Percentiles rank a stretch among this genome's conserved stretches.
Evolutionary conservation across 176 grass and related monocot genomes (phyloP).

Genomic region (Thinopyrum elongatum): DNA sequence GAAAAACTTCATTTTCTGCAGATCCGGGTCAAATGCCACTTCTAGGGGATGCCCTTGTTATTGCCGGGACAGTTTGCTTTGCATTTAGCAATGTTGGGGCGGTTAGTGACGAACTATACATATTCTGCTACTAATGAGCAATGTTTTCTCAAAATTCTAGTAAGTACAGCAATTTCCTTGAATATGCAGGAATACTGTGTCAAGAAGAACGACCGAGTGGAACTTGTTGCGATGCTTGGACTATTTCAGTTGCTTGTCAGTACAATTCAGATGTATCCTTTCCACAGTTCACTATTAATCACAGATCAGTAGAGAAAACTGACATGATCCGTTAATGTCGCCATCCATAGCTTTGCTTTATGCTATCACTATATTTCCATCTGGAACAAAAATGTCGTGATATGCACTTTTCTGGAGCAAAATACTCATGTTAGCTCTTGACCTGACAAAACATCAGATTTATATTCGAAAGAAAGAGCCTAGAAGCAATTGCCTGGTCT

Average conservation of each 20-base stretch:
- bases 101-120: conserved; percentile 29
- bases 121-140: neutral
- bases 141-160: conserved; percentile 22
- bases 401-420: neutral
- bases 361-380: neutral
- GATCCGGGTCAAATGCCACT: conserved; percentile 51
- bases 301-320: neutral
- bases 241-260: conserved; percentile 60
- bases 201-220: conserved; percentile 74
- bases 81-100: conserved; percentile 76
- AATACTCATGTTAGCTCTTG: conserved; percentile 15
- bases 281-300: neutral
- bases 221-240: conserved; percentile 73
- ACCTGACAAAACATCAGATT: conserved; percentile 33
- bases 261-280: conserved; percentile 68
- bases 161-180: neutral
- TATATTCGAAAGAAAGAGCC: conserved; percentile 51
- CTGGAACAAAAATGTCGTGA: neutral
- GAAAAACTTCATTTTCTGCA: conserved; percentile 19
- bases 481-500: conserved; percentile 51
- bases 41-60: conserved; percentile 68
- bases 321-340: neutral
- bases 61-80: conserved; percentile 65
- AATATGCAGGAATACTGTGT: conserved; percentile 68
- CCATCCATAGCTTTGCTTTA: neutral